These are phyloP conservation scores for Gastrodia elata DNA, from an alignment of 106 monocot species.

Conservation along the genomic window DNA sequence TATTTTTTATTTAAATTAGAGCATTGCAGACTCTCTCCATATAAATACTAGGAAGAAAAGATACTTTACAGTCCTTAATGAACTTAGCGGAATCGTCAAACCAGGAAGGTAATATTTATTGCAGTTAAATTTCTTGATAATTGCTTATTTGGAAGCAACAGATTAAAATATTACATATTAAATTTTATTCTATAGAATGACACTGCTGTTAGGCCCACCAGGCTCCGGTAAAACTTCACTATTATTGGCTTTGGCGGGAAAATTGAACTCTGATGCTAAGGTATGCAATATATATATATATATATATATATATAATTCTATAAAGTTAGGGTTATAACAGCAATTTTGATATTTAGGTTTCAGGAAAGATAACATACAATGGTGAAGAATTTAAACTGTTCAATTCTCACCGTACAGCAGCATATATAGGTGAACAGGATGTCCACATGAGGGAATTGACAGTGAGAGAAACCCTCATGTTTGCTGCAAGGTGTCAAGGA, in stretches of 20 bases:
- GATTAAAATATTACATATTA: too few relatives aligned
- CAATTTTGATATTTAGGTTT: too few relatives aligned
- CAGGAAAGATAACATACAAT: too few relatives aligned
- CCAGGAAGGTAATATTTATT: constrained; percentile 38
- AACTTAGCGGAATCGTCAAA: constrained; percentile 35
- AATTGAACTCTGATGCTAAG: constrained; percentile 36
- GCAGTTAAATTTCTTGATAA: too few relatives aligned
- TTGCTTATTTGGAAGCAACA: too few relatives aligned
- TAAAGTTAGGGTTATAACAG: too few relatives aligned
- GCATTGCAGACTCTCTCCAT: constrained; percentile 20
- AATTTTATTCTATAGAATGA: constrained; percentile 68
- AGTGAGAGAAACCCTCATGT: constrained; percentile 68
- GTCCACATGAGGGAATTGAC: constrained; percentile 75
- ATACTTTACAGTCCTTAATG: constrained; percentile 25
- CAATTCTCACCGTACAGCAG: too few relatives aligned
- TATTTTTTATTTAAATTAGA: constrained; percentile 11
- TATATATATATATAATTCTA: too few relatives aligned
- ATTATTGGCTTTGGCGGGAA: constrained; percentile 54
- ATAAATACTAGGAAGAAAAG: constrained; percentile 32
- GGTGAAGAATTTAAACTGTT: too few relatives aligned
- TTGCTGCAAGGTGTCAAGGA: constrained; percentile 70
- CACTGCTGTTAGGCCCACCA: constrained; percentile 62
- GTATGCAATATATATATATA: too few relatives aligned
- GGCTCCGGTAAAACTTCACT: constrained; percentile 69
- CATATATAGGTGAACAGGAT: too few relatives aligned